Conservation (phyloP, 176 grass and related monocot species). For the Bromus sterilis region DNA sequence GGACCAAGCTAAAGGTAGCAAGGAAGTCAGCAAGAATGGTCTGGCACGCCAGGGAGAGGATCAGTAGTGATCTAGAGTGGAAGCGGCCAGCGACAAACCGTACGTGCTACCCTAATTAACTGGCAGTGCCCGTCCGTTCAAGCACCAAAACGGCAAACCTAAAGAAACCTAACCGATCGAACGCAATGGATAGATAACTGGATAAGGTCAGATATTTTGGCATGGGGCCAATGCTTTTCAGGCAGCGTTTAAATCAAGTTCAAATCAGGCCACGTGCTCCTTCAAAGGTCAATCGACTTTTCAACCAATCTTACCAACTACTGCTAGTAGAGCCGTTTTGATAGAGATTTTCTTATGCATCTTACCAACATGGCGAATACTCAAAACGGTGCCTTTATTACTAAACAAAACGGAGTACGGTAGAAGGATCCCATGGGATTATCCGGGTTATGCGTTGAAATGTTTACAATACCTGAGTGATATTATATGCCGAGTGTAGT, state of each 20-base stretch:
- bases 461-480: too few relatives aligned
- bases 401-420: too few relatives aligned
- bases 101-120: too few relatives aligned
- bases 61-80: not conserved
- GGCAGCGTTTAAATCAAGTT: not conserved
- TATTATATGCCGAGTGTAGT: too few relatives aligned
- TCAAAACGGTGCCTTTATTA: too few relatives aligned
- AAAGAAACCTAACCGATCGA: not conserved
- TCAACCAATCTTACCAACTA: not conserved
- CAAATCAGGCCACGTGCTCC: not conserved
- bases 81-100: not conserved
- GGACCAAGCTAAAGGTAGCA: not conserved
- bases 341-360: too few relatives aligned
- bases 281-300: not conserved
- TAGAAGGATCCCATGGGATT: too few relatives aligned
- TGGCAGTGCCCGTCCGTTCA: not conserved
- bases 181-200: not conserved
- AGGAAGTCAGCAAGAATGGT: not conserved
- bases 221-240: not conserved
- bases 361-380: too few relatives aligned
- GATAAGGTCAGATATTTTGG: not conserved
- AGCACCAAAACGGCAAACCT: not conserved
- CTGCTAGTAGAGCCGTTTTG: not conserved
- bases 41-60: not conserved
- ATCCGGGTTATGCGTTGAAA: too few relatives aligned